Percentiles rank a stretch among this genome's conserved stretches.
Conservation (phyloP, 495 filamentous ascomycete species). For the Parachaetomium inaequale region DNA sequence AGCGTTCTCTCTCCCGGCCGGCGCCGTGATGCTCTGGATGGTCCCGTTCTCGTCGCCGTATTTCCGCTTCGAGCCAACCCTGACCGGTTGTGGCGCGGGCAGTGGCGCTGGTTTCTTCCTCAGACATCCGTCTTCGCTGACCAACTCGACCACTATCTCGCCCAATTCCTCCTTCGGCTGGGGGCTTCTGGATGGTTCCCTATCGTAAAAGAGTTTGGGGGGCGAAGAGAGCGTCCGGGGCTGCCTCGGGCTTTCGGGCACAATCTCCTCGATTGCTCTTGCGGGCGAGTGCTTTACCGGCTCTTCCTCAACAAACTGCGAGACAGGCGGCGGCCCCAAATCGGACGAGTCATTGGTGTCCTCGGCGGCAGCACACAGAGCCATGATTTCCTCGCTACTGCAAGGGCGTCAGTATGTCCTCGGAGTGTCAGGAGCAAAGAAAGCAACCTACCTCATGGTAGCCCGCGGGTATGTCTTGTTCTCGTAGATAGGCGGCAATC, state of each 20-base stretch:
- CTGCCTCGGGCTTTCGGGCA: constrained; percentile 16
- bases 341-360: constrained; percentile 59
- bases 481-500: constrained; percentile 78
- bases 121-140: not conserved
- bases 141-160: constrained; percentile 8
- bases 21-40: constrained; percentile 6
- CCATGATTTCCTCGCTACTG: constrained; percentile 44
- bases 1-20: constrained; percentile 34
- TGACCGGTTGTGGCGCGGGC: constrained; percentile 7
- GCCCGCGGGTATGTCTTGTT: constrained; percentile 70
- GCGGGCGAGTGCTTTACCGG: constrained; percentile 51
- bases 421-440: too few species aligned
- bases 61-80: constrained; percentile 35
- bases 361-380: constrained; percentile 47
- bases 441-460: constrained; percentile 64
- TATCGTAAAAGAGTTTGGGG: constrained; percentile 22
- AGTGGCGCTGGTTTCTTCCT: constrained; percentile 13
- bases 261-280: constrained; percentile 18
- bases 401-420: constrained; percentile 14
- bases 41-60: constrained; percentile 34
- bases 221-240: not conserved
- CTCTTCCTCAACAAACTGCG: constrained; percentile 60
- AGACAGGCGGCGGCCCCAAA: constrained; percentile 62
- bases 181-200: constrained; percentile 19
- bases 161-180: constrained; percentile 20